Evolutionary conservation across 345 rosid species (phyloP).

Genomic region (Salix koriyanagi): DNA sequence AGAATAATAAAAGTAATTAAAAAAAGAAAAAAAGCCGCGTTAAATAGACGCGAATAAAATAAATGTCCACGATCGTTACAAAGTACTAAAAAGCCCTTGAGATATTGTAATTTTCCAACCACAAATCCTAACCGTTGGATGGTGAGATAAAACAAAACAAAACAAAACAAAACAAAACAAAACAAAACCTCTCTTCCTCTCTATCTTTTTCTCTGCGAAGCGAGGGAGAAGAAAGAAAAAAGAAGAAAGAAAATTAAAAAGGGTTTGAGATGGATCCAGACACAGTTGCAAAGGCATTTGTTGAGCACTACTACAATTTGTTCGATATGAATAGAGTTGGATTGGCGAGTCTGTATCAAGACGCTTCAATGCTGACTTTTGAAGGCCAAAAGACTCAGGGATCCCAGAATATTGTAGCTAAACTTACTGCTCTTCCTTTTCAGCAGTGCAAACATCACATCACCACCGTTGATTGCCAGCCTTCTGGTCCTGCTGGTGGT

Average conservation of each 20-base stretch:
- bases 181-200: not conserved
- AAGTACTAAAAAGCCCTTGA: not conserved
- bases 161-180: not conserved
- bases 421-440: conserved; percentile 80
- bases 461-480: conserved; percentile 90
- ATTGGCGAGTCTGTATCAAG: conserved; percentile 71
- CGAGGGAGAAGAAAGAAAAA: conserved; percentile 5
- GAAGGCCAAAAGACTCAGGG: conserved; percentile 96
- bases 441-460: conserved; percentile 87
- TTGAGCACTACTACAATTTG: conserved; percentile 79
- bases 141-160: not conserved
- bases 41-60: not conserved
- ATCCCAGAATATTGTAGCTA: conserved; percentile 64
- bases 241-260: not conserved
- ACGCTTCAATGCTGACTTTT: conserved; percentile 83
- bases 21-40: not conserved
- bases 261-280: conserved; percentile 67
- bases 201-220: not conserved
- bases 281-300: conserved; percentile 74
- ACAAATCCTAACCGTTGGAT: conserved; percentile 5
- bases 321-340: conserved; percentile 70
- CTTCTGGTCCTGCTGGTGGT: conserved; percentile 89
- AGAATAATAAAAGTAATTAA: no score
- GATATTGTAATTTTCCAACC: not conserved
- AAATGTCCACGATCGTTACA: not conserved